These are phyloP conservation scores for Ustilago tritici DNA, from an alignment of 1,284 basidiomycete genomes.

Conservation along the genomic window DNA sequence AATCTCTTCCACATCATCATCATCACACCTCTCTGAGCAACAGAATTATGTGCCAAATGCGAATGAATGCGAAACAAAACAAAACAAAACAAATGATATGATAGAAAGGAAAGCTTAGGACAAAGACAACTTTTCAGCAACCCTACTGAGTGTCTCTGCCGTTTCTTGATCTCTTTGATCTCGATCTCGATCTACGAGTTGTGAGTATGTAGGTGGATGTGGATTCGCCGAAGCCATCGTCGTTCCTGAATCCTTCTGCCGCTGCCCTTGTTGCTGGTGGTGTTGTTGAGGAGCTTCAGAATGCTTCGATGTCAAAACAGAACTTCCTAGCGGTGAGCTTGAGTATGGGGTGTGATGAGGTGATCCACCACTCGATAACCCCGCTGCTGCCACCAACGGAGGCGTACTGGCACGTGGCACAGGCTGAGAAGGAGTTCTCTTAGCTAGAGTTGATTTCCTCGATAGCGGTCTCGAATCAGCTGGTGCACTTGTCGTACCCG, in stretches of 20 bases:
- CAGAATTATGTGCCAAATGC: background rate
- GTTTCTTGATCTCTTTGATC: constrained; percentile 36
- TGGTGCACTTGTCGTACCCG: constrained; percentile 35
- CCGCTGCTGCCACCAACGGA: constrained; percentile 10
- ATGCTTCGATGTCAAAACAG: constrained; percentile 35
- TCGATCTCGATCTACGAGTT: constrained; percentile 21
- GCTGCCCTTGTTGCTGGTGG: background rate
- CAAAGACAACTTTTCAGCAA: constrained; percentile 38
- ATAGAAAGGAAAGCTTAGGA: constrained; percentile 5
- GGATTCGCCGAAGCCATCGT: constrained; percentile 8
- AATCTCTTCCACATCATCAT: background rate
- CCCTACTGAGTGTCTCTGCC: constrained; percentile 44
- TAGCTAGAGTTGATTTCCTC: constrained; percentile 44
- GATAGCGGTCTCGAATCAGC: constrained; percentile 39
- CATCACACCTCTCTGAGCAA: background rate
- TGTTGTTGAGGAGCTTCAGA: constrained; percentile 31
- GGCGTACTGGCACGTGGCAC: constrained; percentile 27
- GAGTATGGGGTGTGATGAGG: constrained; percentile 45
- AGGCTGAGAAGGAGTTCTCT: constrained; percentile 27
- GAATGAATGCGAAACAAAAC: constrained; percentile 8
- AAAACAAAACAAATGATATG: constrained; percentile 1
- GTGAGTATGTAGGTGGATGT: constrained; percentile 18
- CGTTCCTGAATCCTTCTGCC: constrained; percentile 1
- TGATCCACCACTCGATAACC: constrained; percentile 13
- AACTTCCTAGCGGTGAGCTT: constrained; percentile 41